Base-by-base conservation (phyloP, 257 asterid genomes). In the Primulina huaijiensis region DNA sequence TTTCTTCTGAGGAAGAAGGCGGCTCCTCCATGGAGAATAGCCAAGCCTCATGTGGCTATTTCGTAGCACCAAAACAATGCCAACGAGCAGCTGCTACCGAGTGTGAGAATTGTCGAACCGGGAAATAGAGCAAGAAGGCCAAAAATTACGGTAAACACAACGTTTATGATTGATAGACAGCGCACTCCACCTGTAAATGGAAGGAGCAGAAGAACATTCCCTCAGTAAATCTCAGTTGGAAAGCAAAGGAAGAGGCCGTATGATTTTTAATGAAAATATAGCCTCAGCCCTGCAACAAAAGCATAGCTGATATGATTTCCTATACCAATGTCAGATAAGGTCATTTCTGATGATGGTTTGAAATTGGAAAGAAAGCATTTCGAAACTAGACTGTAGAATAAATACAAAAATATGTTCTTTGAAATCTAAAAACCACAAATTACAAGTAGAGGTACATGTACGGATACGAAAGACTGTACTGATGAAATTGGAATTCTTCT, bases 11-110 rank as follows among this genome's bases (percentile, higher is more conserved):
- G 86, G 74, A 74, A 85, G 77, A 81, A 82, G 66, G 97, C 93
- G 37, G 91, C 79, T 66, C 94, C 98, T 38, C 90, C 97, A 56
- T 90, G 90, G 35, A 93, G 87, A 76, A 86, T 64, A 65, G 87
- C 96, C 67, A 93, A 74, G 65, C 95, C 90, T 96, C 97, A 93
- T 6, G 95, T 79, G 23, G 90, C 77, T 50, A 86, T 73, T 74
- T 93, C 97, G 3, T 90, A 93, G 86, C 96, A 90, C 98, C 98
- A 90, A 81, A 93, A 93, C 82, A 93, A 85, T 57, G 98, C 95
- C 69, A 84, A 70, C 1, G 98, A 87, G 82, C 97, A 93, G 80
- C 95, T 89, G 83, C 97, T 93, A 21, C 98, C 95, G 14, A 90
- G 78, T 30, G 96, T 88, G 75, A 93, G 95, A 63, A 93, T 96